These are phyloP conservation scores for Fomitopsis serialis DNA, from an alignment of 768 basidiomycete species.

Conservation along the genomic window DNA sequence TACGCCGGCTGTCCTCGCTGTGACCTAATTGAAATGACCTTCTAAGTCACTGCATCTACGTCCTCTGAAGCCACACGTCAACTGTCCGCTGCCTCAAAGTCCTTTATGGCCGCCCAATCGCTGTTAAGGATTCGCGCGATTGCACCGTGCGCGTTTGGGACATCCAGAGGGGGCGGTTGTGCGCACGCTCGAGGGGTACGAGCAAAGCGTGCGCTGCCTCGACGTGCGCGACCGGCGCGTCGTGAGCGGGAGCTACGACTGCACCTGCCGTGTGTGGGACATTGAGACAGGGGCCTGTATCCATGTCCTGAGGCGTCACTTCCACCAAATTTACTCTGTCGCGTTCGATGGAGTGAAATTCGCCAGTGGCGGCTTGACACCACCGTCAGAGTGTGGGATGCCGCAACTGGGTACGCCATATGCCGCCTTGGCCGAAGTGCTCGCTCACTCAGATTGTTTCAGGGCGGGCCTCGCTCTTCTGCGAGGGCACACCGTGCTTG, in stretches of 20 bases:
- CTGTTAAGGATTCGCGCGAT: conserved; percentile 88
- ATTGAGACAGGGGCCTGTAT: conserved; percentile 86
- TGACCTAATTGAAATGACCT: conserved; percentile 18
- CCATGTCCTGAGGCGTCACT: conserved; percentile 76
- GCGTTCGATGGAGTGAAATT: conserved; percentile 83
- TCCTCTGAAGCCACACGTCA: conserved; percentile 78
- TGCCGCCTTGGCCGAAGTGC: background rate
- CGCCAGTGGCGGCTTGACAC: conserved; percentile 88
- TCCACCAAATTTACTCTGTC: conserved; percentile 85
- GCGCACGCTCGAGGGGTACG: conserved; percentile 70
- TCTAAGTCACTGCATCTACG: conserved; percentile 61
- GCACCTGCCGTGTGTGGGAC: conserved; percentile 87
- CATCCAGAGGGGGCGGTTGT: conserved; percentile 71
- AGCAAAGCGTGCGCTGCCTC: conserved; percentile 77
- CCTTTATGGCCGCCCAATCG: conserved; percentile 80
- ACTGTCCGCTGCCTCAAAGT: conserved; percentile 91
- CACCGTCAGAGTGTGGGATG: conserved; percentile 90
- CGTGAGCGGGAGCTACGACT: conserved; percentile 93
- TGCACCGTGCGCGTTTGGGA: conserved; percentile 89
- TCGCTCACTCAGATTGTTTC: conserved; percentile 1
- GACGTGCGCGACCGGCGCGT: conserved; percentile 81
- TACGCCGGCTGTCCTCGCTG: background rate
- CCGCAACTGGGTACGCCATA: conserved; percentile 65
- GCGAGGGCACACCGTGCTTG: conserved; percentile 88
- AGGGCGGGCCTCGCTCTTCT: conserved; percentile 81